Base-by-base conservation (phyloP, 768 basidiomycete genomes). In the Solioccasus polychromus region DNA sequence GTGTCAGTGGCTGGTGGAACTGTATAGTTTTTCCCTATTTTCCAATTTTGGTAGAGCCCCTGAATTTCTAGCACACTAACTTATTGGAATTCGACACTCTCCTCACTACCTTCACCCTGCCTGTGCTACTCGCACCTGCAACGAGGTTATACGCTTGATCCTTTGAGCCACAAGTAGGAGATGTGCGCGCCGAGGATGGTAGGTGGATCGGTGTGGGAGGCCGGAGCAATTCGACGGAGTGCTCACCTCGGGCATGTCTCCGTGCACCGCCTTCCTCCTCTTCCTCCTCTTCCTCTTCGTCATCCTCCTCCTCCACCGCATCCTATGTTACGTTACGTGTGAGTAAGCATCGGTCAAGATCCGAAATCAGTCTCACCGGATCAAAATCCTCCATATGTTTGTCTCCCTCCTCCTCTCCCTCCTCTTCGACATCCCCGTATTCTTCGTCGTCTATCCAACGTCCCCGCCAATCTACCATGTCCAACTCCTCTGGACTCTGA, bases 381-480 rank as follows among this genome's bases (percentile, higher is more conserved):
- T 90, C 88, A 68, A 91, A 91, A 60, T 90, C 87, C 62, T 90
- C 88, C 88, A 89, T 88, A 31, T 78, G 83, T 52, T 83, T 76
- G 62, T 88, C 88, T 49, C 75, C 72, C 31, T 68, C 71, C 2
- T 68, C 71, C 2, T 71, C 74, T 2, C 70, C 72, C 2, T 71
- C 75, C 8, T 75, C 76, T 2, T 71, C 80, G 26, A 85, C 78
- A 28, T 83, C 82, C 19, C 85, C 83, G 15, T 88, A 85, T 26
- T 83, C 82, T 24, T 84, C 84, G 17, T 84, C 83, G 12, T 80
- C 79, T 50, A 90, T 81, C 91, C 92, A 97, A 39, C 88, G 72
- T 6, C 94, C 94, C 47, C 88, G 77, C 82, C 85, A 92, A 63
- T 96, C 94, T 24, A 96, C 93, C 58, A 76, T 72, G 55, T 93